A percentile compares a stretch with the other conserved stretches of the same genome.
Evolutionary conservation across 164 flowering plant genomes (phyloP).

Genomic region (Magnolia sinica): DNA sequence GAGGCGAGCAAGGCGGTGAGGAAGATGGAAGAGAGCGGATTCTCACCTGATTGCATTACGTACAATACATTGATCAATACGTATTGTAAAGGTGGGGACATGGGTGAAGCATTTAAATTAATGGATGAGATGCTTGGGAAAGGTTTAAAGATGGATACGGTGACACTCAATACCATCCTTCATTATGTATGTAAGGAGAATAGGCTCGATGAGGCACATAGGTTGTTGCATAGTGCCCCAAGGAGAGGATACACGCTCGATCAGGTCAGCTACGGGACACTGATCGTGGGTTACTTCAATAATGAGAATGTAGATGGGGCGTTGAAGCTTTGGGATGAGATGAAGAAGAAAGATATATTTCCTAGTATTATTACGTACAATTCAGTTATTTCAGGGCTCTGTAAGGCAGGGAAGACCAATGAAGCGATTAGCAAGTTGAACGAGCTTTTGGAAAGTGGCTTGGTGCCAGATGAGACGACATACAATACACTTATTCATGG

Average conservation of each 20-base stretch:
- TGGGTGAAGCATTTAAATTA: conserved; percentile 51
- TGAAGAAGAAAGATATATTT: conserved; percentile 58
- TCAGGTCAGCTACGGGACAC: conserved; percentile 78
- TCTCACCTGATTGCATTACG: conserved; percentile 57
- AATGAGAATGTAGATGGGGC: conserved; percentile 51
- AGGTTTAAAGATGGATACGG: conserved; percentile 62
- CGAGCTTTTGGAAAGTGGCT: conserved; percentile 63
- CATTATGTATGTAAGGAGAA: conserved; percentile 51
- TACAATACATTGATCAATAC: conserved; percentile 77
- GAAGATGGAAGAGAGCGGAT: conserved; percentile 61
- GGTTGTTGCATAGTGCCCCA: conserved; percentile 41
- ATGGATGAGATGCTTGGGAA: conserved; percentile 72
- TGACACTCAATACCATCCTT: conserved; percentile 62
- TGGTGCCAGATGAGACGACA: conserved; percentile 73
- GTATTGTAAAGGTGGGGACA: conserved; percentile 53
- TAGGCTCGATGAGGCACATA: conserved; percentile 56
- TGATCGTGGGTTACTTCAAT: conserved; percentile 60
- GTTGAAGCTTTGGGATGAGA: conserved; percentile 74
- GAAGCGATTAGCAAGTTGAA: conserved; percentile 55
- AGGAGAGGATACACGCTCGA: conserved; percentile 64
- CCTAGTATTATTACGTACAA: conserved; percentile 67
- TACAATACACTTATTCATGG: conserved; percentile 77
- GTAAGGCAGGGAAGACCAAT: conserved; percentile 54
- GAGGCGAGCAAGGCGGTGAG: conserved; percentile 46
- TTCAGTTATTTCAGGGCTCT: conserved; percentile 63